Evolutionary conservation across 129 eudicot species (phyloP).

Genomic region (Flaveria sonorensis): DNA sequence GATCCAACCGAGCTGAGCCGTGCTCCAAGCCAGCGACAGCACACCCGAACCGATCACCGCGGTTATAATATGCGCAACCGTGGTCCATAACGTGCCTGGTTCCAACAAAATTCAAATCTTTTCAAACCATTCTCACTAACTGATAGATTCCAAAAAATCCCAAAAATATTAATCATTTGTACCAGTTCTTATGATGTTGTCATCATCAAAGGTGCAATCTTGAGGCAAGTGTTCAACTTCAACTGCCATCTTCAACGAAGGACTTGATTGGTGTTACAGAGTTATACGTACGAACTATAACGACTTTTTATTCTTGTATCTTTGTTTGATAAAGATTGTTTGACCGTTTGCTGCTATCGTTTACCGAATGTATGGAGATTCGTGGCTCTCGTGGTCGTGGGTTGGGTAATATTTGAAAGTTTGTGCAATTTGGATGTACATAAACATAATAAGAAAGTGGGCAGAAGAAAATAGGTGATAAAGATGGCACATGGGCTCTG

Average conservation of each 20-base stretch:
- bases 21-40: conserved; percentile 70
- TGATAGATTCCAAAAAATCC: neutral
- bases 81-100: conserved; percentile 58
- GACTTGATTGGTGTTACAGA: conserved; percentile 2
- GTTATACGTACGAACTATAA: neutral
- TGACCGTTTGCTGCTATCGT: neutral
- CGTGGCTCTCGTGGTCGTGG: neutral
- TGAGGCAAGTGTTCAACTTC: conserved; percentile 8
- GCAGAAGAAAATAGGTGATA: neutral
- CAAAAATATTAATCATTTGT: neutral
- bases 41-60: conserved; percentile 77
- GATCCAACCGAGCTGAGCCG: conserved; percentile 69
- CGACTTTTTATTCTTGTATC: neutral
- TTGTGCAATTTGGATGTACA: neutral
- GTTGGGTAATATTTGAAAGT: neutral
- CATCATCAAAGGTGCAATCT: conserved; percentile 14
- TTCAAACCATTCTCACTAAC: neutral
- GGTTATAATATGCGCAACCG: conserved; percentile 59
- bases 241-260: conserved; percentile 22
- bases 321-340: neutral
- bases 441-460: neutral
- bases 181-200: conserved; percentile 42
- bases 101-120: neutral
- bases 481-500: neutral
- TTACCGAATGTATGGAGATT: conserved; percentile 5